phyloP scores from a whole-genome alignment of 2,329 filamentous ascomycete species.

The Tothia fuscella region DNA sequence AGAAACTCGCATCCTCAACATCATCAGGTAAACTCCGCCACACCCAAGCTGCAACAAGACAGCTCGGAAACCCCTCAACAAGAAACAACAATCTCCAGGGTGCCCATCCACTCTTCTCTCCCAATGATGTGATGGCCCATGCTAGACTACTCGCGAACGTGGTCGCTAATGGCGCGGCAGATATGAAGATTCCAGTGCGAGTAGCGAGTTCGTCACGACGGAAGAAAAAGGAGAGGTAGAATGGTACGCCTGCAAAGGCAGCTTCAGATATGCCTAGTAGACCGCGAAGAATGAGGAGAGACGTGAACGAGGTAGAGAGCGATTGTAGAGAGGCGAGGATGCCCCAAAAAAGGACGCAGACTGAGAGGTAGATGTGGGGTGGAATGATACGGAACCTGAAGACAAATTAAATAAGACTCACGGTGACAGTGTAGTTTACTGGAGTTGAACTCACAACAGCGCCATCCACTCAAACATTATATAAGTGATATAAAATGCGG shows the following conservation, averaged over 20 bases:
- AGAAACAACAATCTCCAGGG: slow-evolving; percentile 81
- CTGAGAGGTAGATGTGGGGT: slow-evolving; percentile 48
- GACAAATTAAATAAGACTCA: neutral
- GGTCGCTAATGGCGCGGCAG: slow-evolving; percentile 51
- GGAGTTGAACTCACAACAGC: slow-evolving; percentile 32
- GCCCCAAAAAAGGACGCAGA: slow-evolving; percentile 68
- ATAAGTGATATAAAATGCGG: slow-evolving; percentile 53
- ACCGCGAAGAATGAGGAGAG: slow-evolving; percentile 50
- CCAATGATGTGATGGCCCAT: slow-evolving; percentile 63
- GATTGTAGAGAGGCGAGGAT: slow-evolving; percentile 61
- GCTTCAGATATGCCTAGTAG: slow-evolving; percentile 47
- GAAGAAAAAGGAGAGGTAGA: slow-evolving; percentile 54
- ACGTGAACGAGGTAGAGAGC: slow-evolving; percentile 32
- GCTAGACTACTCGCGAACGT: slow-evolving; percentile 68
- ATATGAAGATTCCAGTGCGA: slow-evolving; percentile 75
- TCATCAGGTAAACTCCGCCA: slow-evolving; percentile 68
- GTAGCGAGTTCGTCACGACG: slow-evolving; percentile 64
- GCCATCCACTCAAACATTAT: slow-evolving; percentile 57
- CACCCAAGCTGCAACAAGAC: slow-evolving; percentile 60
- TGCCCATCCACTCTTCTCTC: slow-evolving; percentile 51
- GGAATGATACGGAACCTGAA: slow-evolving; percentile 43
- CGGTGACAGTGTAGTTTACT: neutral
- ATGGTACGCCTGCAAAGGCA: slow-evolving; percentile 51
- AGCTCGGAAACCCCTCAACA: slow-evolving; percentile 72
- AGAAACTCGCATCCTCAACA: slow-evolving; percentile 38